Base-by-base conservation (phyloP, 208 protist species). In the Leptomonas pyrrhocoris region DNA sequence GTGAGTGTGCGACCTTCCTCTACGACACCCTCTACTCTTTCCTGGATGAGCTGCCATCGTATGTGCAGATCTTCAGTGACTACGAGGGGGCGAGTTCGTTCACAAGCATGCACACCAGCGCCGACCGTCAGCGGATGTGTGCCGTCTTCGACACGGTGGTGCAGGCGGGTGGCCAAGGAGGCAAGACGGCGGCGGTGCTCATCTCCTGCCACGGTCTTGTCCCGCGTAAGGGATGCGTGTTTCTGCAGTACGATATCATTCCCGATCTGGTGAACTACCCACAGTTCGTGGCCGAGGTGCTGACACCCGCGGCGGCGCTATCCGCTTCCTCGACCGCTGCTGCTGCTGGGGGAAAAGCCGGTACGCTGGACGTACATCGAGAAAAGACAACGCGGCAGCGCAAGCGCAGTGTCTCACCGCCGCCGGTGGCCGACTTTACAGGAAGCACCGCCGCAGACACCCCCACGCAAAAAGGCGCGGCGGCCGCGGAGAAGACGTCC, bases 201-300 rank as follows among this genome's bases (percentile, higher is more conserved):
- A 51, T 94, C 51, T 88, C 85, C 49, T 82, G 81, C 30, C 75
- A 84, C 68, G 88, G 85, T 19, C 65, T 94, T 28, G 83, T 91
- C 12, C 85, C 85, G n/a, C 53, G 63, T 13, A 45, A 36, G 16
- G 84, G 85, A 6, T 58, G 53, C 16, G 59, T 87, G 36, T 90
- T 92, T 58, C 42, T 94, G 31, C 77, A 84, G 62, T 91, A 92
- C 67, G 89, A 91, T 54, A 60, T 86, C 30, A 80, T 92, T 38
- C 68, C 80, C 9, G 84, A 92, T 54, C 55, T 88, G 50, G 70
- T 70, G 16, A 88, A 94, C 71, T 91, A 85, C 73, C 30, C 42
- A n/a, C 74, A 82, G 57, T 94, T 94, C 67, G 57, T 92, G 2
- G 74, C 76, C 21, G 74, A 90, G 30, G 62, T 79, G 12, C 64